A percentile compares a stretch with the other conserved stretches of the same genome.
These are phyloP conservation scores for Pigoraptor vietnamica DNA, from an alignment of 78 protist species.

Conservation along the genomic window DNA sequence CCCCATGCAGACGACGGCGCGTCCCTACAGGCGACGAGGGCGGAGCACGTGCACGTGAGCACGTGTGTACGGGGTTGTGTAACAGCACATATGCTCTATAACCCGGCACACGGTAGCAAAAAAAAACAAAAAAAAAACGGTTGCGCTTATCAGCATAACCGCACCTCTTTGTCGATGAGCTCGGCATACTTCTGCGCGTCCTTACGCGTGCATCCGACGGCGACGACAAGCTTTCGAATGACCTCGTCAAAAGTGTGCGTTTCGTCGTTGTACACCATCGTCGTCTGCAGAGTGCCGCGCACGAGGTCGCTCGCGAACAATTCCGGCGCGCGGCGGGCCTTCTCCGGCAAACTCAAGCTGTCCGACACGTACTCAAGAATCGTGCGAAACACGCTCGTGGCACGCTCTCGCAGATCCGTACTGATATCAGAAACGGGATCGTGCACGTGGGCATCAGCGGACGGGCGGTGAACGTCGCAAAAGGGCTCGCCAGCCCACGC, in stretches of 20 bases:
- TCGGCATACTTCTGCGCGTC: neutral
- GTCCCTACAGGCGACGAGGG: neutral
- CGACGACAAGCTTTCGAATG: neutral
- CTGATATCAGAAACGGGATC: neutral
- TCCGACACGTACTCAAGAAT: neutral
- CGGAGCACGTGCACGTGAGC: neutral
- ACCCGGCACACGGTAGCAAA: no score
- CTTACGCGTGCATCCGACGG: neutral
- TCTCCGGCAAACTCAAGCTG: neutral
- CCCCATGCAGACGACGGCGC: neutral
- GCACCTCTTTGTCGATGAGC: neutral
- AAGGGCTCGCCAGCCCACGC: neutral
- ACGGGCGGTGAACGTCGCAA: neutral
- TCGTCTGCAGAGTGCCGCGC: neutral
- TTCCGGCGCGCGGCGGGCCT: neutral
- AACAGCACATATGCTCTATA: neutral
- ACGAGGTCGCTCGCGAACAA: neutral
- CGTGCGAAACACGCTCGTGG: neutral
- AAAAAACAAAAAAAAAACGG: no score
- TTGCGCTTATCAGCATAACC: no score
- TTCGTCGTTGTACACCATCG: constrained; percentile 1
- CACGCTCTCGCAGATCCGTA: neutral
- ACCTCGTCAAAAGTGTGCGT: constrained; percentile 3
- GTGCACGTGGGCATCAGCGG: neutral
- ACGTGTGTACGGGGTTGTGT: neutral